Conservation (phyloP, 73 alveolate genomes). For the Paramecium octaurelia region DNA sequence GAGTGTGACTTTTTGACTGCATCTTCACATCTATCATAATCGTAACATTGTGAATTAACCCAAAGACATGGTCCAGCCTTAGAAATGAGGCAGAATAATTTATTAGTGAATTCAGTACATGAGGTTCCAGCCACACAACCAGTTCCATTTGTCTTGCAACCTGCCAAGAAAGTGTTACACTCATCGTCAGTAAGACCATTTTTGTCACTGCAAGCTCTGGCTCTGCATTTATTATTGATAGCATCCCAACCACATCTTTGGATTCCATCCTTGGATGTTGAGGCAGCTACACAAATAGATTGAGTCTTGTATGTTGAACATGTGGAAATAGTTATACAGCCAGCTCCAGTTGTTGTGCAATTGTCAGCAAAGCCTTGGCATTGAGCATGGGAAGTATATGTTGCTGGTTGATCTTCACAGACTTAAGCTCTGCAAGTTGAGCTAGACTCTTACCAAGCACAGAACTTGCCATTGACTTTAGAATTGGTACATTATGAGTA, state of each 20-base stretch:
- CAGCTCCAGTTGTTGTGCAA: slow-evolving; percentile 30
- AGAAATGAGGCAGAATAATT: not conserved
- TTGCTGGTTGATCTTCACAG: not conserved
- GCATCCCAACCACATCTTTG: not conserved
- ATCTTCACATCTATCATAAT: not conserved
- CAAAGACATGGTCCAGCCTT: not conserved
- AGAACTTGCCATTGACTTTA: not conserved
- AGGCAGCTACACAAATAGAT: not conserved
- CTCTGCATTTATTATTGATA: not conserved
- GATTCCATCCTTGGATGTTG: not conserved
- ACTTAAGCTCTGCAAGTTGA: not conserved
- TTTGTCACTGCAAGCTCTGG: not conserved
- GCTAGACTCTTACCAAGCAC: not conserved
- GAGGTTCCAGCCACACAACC: not conserved
- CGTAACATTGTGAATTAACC: not conserved
- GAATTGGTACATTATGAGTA: not conserved
- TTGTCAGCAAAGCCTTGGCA: not conserved
- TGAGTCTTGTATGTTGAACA: not conserved
- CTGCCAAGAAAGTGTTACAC: not conserved
- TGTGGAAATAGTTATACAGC: not conserved
- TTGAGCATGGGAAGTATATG: not conserved
- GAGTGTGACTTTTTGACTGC: not conserved
- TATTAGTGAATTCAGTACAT: not conserved
- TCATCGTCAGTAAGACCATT: not conserved
- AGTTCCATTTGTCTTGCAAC: not conserved